phyloP scores from a whole-genome alignment of 257 asterid genomes.

The Solanum clarkiae region DNA sequence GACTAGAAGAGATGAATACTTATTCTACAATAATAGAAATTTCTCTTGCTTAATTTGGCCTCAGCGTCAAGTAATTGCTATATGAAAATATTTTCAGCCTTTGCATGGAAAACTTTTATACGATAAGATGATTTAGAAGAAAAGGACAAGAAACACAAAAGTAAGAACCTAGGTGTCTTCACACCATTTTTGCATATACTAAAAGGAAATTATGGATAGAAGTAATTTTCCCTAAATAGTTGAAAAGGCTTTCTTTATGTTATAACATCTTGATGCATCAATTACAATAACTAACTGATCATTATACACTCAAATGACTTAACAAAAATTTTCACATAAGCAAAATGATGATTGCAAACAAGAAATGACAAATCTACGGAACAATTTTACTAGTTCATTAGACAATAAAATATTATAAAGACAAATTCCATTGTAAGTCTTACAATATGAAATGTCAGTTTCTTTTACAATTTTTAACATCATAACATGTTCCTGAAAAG shows the following conservation, averaged over 20 bases:
- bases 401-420: not conserved
- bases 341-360: not conserved
- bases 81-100: not conserved
- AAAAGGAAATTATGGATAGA: not conserved
- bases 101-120: not conserved
- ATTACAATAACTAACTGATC: not conserved
- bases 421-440: not conserved
- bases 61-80: not conserved
- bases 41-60: not conserved
- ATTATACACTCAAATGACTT: not conserved
- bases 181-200: not conserved
- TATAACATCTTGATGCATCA: not conserved
- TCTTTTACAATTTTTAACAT: not conserved
- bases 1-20: not conserved
- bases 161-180: not conserved
- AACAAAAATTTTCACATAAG: no score
- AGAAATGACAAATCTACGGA: not conserved
- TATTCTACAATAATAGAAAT: not conserved
- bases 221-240: not conserved
- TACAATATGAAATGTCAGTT: not conserved
- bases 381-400: not conserved
- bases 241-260: not conserved
- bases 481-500: not conserved
- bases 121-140: not conserved
- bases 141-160: not conserved